Conservation (phyloP, 371 early-diverging fungal species). For the Lichtheimia ornata region DNA sequence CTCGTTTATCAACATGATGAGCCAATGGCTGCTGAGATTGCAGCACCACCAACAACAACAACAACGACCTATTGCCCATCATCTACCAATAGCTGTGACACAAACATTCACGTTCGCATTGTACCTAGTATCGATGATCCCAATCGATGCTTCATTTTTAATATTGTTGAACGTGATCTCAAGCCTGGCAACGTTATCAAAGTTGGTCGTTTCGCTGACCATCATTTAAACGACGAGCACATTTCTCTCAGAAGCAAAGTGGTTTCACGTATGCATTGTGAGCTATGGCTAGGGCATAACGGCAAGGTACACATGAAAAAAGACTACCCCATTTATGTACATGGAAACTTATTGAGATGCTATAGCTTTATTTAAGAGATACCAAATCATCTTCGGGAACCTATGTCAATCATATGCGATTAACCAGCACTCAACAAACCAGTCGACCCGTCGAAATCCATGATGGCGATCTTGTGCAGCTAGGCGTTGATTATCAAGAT, state of each 20-base stretch:
- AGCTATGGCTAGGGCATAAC: conserved; percentile 77
- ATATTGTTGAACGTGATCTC: conserved; percentile 76
- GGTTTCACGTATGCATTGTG: conserved; percentile 90
- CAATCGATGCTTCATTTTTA: conserved; percentile 72
- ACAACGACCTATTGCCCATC: no score
- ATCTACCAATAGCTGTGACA: no score
- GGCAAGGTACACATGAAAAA: conserved; percentile 64
- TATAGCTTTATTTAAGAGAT: conserved; percentile 81
- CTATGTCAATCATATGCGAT: conserved; percentile 89
- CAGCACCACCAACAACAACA: no score
- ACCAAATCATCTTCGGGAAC: conserved; percentile 95
- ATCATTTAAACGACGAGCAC: conserved; percentile 50
- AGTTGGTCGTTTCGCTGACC: conserved; percentile 78
- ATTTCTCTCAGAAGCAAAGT: conserved; percentile 93
- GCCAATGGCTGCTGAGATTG: no score
- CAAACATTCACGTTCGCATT: conserved; percentile 59
- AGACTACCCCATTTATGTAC: not conserved
- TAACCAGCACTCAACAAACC: conserved; percentile 85
- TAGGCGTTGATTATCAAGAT: conserved; percentile 96
- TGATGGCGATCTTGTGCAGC: conserved; percentile 91
- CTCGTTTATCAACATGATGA: no score
- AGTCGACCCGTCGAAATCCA: conserved; percentile 77
- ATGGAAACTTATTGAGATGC: not conserved
- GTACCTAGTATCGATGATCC: conserved; percentile 71
- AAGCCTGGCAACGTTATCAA: conserved; percentile 63